Conservation (phyloP, 1,284 basidiomycete genomes). For the Cryptococcus sp. region DNA sequence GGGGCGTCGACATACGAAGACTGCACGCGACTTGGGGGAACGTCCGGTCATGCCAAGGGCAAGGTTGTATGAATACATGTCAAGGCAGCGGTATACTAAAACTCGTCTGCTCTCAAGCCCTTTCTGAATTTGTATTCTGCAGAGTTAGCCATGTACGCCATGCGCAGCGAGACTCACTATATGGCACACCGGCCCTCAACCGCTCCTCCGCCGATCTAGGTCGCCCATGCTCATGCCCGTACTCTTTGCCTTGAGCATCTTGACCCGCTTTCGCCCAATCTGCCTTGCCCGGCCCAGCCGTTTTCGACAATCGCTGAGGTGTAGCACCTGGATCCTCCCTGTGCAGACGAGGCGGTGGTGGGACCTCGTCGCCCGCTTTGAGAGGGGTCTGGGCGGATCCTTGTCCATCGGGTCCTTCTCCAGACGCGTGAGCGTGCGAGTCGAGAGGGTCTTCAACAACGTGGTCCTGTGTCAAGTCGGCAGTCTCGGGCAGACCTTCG, state of each 20-base stretch:
- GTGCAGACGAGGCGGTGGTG: constrained; percentile 13
- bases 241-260: constrained; percentile 13
- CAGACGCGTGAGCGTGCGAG: constrained; percentile 35
- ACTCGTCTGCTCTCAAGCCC: constrained; percentile 43
- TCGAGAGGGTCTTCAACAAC: constrained; percentile 39
- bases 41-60: no score
- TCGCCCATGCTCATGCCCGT: constrained; percentile 18
- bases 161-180: constrained; percentile 35
- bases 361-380: constrained; percentile 23
- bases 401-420: constrained; percentile 27
- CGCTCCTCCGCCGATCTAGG: constrained; percentile 34
- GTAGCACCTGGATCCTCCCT: constrained; percentile 22
- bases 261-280: constrained; percentile 17
- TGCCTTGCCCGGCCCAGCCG: constrained; percentile 7
- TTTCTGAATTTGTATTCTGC: constrained; percentile 37
- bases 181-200: constrained; percentile 38
- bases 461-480: constrained; percentile 39
- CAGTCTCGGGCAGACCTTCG: constrained; percentile 35
- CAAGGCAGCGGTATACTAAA: constrained; percentile 14
- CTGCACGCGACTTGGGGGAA: no score
- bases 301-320: constrained; percentile 19
- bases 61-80: neutral
- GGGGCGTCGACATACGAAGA: no score
- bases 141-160: constrained; percentile 1
- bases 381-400: neutral